Percentiles rank a stretch among this genome's conserved stretches.
Evolutionary conservation across 139 green algal genomes (phyloP).

Genomic region (Asterochloris sp.): DNA sequence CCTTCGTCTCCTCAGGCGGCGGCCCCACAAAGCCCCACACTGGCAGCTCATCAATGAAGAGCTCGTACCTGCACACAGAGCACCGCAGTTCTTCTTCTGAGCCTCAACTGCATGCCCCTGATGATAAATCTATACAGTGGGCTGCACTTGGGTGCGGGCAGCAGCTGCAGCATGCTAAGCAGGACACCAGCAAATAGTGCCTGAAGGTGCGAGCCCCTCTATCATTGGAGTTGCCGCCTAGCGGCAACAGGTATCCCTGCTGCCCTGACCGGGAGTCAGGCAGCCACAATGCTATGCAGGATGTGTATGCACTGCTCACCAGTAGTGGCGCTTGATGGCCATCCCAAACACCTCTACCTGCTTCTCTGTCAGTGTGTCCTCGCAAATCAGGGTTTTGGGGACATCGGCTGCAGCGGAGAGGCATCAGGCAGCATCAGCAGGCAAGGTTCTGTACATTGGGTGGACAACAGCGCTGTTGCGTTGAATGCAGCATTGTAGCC

Average conservation of each 20-base stretch:
- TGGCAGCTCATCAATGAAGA: conserved; percentile 93
- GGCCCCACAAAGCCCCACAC: conserved; percentile 92
- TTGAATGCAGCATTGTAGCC: neutral
- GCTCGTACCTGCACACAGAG: conserved; percentile 76
- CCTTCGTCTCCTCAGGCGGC: conserved; percentile 38
- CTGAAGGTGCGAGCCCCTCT: too few relatives aligned
- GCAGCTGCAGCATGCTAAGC: too few relatives aligned
- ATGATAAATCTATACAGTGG: too few relatives aligned
- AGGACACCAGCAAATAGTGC: too few relatives aligned
- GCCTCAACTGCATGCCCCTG: too few relatives aligned
- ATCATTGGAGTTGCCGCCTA: too few relatives aligned
- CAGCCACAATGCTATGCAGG: neutral
- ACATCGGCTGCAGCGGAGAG: conserved; percentile 39
- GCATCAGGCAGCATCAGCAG: neutral
- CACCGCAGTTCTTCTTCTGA: neutral
- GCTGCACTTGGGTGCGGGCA: too few relatives aligned
- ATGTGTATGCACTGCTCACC: conserved; percentile 34
- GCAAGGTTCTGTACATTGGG: neutral
- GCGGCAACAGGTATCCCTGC: too few relatives aligned
- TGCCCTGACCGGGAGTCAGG: neutral
- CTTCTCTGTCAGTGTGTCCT: conserved; percentile 48
- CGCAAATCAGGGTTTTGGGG: conserved; percentile 76
- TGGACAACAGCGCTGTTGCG: neutral
- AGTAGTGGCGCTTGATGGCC: conserved; percentile 78
- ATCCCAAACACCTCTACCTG: conserved; percentile 66